Evolutionary conservation across 331 rosid genomes (phyloP), one percentile per base, ranked within the genome.

Genomic region (Acacia concinna): DNA sequence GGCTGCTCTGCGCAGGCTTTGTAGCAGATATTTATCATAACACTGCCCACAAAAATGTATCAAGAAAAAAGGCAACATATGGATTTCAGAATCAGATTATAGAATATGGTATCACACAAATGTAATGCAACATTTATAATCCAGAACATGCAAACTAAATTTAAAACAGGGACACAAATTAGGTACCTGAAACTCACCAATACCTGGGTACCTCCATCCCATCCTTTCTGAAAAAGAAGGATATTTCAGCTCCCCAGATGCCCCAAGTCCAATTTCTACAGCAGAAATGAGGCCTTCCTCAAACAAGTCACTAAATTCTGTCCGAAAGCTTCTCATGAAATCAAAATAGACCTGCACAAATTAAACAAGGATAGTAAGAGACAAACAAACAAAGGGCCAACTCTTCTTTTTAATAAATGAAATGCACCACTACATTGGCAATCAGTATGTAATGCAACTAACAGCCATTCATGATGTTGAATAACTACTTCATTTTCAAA

Each of bases 101-200:
- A 60, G 27, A 59, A 51, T 49, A 79, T 59, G 30, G 74, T 51
- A 49, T 40, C 64, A 54, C 35, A 46, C 25, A 32, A 34, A 78
- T 31, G 57, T 25, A 44, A 15, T 11, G 77, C 18, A 63, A 31
- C 63, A 62, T 64, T 76, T 60, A 41, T 8, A 41, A 31, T 60
- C 46, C 32, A 68, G 27, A 68, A 63, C 57, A 83, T 34, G 66
- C 23, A 77, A 77, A 38, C 59, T 62, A 56, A 56, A 54, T 74
- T 52, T 74, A 79, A 68, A 83, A 80, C 46, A 60, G 23, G 66
- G 68, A 49, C 71, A 74, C 51, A 64, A 75, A 78, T 74, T 35
- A 79, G 88, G 85, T 95, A 95, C 99, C 99, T 95, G 99, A 88
- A 95, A 95, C 96, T 95, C 98, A 84, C 99, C 99, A 80, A 95